These are phyloP conservation scores for Penicillium hordei DNA, from an alignment of 2,329 filamentous ascomycete genomes.

Conservation along the genomic window DNA sequence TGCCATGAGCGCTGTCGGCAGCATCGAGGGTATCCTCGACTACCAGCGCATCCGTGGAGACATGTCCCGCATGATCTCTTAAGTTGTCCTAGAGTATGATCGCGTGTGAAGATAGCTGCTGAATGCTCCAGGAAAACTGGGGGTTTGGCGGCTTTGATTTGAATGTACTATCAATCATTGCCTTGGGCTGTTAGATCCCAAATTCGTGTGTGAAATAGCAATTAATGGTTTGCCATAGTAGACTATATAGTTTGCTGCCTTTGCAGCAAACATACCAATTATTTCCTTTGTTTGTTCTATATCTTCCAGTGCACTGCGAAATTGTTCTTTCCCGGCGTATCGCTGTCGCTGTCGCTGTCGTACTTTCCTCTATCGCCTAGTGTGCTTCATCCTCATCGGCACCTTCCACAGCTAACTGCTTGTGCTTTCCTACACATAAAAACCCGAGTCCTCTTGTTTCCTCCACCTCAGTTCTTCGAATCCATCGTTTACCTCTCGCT, in stretches of 20 bases:
- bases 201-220: constrained; percentile 33
- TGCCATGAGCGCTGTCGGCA: constrained; percentile 87
- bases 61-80: constrained; percentile 71
- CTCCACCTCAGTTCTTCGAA: background rate
- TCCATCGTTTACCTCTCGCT: background rate
- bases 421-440: background rate
- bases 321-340: background rate
- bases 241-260: constrained; percentile 29
- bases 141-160: constrained; percentile 21
- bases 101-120: constrained; percentile 24
- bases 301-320: background rate
- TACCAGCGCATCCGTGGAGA: constrained; percentile 64
- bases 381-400: background rate
- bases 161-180: constrained; percentile 35
- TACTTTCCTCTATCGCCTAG: background rate
- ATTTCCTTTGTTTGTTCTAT: constrained; percentile 25
- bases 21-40: constrained; percentile 75
- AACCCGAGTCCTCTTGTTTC: background rate
- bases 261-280: constrained; percentile 23
- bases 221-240: constrained; percentile 33
- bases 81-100: constrained; percentile 16
- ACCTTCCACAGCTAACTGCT: background rate
- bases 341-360: background rate
- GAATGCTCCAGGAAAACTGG: constrained; percentile 10
- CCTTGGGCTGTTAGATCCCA: constrained; percentile 29